Conservation (phyloP, 257 asterid genomes). For the Schizonepeta tenuifolia region DNA sequence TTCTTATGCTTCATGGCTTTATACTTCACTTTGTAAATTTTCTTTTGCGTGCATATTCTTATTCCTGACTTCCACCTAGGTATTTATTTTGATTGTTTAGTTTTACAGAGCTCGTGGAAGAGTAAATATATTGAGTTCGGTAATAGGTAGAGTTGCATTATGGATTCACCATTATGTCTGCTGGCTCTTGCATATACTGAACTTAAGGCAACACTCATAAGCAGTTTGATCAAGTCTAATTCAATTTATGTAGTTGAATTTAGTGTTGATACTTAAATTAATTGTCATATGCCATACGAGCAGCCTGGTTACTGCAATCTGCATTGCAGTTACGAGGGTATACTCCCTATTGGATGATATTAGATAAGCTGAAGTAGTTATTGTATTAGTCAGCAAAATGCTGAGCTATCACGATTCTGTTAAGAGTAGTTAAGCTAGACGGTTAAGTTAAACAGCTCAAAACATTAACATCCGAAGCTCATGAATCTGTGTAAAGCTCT, state of each 20-base stretch:
- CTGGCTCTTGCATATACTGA: not conserved
- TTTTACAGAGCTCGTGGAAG: not conserved
- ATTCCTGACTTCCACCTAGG: not conserved
- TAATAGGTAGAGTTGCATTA: slow-evolving; percentile 1
- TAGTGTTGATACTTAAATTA: not conserved
- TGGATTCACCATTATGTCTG: slow-evolving; percentile 7
- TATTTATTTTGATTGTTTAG: not conserved
- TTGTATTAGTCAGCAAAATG: no score
- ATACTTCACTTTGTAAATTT: not conserved
- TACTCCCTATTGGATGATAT: no score
- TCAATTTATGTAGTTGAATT: not conserved
- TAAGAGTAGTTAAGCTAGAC: no score
- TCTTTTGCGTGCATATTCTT: not conserved
- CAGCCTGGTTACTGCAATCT: not conserved
- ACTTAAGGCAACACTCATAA: slow-evolving; percentile 11
- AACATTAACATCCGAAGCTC: no score
- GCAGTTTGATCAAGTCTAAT: not conserved
- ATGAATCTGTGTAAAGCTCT: no score
- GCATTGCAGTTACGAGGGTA: not conserved
- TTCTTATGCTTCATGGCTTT: slow-evolving; percentile 4
- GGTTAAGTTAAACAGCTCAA: no score
- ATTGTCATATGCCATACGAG: not conserved
- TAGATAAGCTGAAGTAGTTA: no score
- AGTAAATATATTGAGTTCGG: not conserved
- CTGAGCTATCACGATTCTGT: no score